Evolutionary conservation across 2,329 filamentous ascomycete species (phyloP).

Genomic region (Aureobasidium sp.): DNA sequence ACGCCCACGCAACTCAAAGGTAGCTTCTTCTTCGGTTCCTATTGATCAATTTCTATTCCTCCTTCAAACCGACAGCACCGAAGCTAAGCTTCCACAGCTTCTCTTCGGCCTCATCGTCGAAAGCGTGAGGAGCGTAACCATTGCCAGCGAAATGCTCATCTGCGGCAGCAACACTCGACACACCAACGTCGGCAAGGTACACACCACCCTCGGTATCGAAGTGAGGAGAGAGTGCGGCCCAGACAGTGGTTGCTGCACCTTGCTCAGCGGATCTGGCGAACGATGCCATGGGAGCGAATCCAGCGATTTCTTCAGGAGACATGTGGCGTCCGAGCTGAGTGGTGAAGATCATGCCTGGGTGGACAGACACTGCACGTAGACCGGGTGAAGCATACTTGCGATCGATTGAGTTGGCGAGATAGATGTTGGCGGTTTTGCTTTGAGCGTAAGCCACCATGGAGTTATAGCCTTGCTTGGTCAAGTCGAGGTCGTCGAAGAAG

Average conservation of each 20-base stretch:
- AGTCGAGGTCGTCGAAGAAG: constrained; percentile 27
- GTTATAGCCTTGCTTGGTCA: constrained; percentile 18
- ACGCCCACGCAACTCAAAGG: too few relatives aligned
- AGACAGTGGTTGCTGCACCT: constrained; percentile 42
- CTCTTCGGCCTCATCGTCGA: not conserved
- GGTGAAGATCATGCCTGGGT: constrained; percentile 38
- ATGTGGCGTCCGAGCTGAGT: constrained; percentile 16
- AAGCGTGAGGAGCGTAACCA: not conserved
- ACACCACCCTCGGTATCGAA: constrained; percentile 39
- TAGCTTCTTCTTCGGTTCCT: too few relatives aligned
- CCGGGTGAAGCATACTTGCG: constrained; percentile 37
- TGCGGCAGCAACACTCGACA: constrained; percentile 23
- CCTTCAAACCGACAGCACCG: constrained; percentile 20
- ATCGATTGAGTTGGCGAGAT: constrained; percentile 44
- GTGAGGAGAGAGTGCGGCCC: constrained; percentile 34
- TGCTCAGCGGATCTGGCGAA: constrained; percentile 26
- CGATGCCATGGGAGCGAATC: not conserved
- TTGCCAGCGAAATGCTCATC: constrained; percentile 13
- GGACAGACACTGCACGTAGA: constrained; percentile 37
- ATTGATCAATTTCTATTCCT: not conserved
- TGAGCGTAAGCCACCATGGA: constrained; percentile 35
- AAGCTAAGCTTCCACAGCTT: constrained; percentile 21
- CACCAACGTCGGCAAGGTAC: constrained; percentile 37
- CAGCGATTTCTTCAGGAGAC: not conserved
- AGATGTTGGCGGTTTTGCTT: constrained; percentile 45